Percentiles rank a stretch among this genome's conserved stretches.
Conservation (phyloP, 2,329 filamentous ascomycete genomes). For the Claviceps citrina region DNA sequence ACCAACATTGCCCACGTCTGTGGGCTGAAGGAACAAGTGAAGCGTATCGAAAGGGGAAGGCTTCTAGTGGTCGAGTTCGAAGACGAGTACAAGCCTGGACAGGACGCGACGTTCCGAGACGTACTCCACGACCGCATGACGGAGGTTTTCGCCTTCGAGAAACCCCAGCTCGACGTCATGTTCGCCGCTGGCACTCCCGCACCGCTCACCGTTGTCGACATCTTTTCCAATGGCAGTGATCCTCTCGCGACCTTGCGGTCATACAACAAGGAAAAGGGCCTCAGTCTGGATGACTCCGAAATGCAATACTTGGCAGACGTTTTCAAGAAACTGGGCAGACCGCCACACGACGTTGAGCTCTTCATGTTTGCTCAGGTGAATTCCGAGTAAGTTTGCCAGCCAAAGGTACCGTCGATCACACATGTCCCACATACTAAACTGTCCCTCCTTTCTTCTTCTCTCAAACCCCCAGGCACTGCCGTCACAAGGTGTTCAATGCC, state of each 20-base stretch:
- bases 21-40: constrained; percentile 52
- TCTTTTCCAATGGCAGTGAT: constrained; percentile 48
- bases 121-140: constrained; percentile 90
- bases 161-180: constrained; percentile 58
- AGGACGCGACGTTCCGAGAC: constrained; percentile 47
- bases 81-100: constrained; percentile 21
- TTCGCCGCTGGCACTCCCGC: constrained; percentile 53
- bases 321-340: constrained; percentile 30
- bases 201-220: constrained; percentile 59
- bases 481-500: constrained; percentile 86
- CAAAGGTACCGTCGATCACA: no score
- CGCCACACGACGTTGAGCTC: constrained; percentile 79
- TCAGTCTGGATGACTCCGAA: constrained; percentile 76
- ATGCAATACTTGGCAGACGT: constrained; percentile 82
- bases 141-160: constrained; percentile 52
- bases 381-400: constrained; percentile 56
- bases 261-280: constrained; percentile 70
- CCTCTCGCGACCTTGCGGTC: constrained; percentile 60
- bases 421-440: no score
- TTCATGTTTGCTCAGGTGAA: constrained; percentile 99
- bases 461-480: constrained; percentile 39
- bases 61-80: constrained; percentile 55
- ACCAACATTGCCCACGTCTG: constrained; percentile 90
- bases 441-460: no score
- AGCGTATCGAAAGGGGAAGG: constrained; percentile 77